These are phyloP conservation scores for Phialocephala sp. DNA, from an alignment of 2,329 filamentous ascomycete species.

Conservation along the genomic window DNA sequence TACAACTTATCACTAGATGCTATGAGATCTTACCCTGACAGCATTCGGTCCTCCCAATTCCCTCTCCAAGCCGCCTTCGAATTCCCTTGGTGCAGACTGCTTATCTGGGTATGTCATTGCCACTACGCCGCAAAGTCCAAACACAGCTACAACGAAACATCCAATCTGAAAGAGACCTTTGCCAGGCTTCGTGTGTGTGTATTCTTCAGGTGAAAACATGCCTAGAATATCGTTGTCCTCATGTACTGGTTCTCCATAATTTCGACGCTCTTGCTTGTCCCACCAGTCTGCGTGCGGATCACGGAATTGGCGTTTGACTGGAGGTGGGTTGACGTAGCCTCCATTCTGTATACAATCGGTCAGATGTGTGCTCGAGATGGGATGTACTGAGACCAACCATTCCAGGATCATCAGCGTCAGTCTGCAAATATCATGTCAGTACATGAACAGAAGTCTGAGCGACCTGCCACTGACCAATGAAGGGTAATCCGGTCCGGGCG, in stretches of 20 bases:
- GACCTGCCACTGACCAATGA: conserved; percentile 36
- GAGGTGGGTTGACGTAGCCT: conserved; percentile 79
- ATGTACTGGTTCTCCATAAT: conserved; percentile 95
- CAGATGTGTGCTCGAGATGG: not conserved
- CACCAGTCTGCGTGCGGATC: conserved; percentile 95
- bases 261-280: conserved; percentile 96
- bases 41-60: conserved; percentile 76
- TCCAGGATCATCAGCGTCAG: conserved; percentile 67
- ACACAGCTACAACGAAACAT: conserved; percentile 66
- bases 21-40: conserved; percentile 60
- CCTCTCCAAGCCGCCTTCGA: conserved; percentile 72
- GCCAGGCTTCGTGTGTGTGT: conserved; percentile 78
- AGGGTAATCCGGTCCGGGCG: conserved; percentile 37
- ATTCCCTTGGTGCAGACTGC: conserved; percentile 71
- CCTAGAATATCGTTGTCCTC: conserved; percentile 95
- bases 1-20: conserved; percentile 3
- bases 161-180: conserved; percentile 74
- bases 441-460: not conserved
- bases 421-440: conserved; percentile 38
- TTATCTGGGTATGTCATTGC: conserved; percentile 75
- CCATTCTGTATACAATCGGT: conserved; percentile 65
- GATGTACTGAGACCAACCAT: conserved; percentile 57
- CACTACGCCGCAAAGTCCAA: conserved; percentile 71
- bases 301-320: conserved; percentile 86
- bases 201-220: conserved; percentile 87